Conservation (phyloP, 306 rosid species). For the Prunus salicina region DNA sequence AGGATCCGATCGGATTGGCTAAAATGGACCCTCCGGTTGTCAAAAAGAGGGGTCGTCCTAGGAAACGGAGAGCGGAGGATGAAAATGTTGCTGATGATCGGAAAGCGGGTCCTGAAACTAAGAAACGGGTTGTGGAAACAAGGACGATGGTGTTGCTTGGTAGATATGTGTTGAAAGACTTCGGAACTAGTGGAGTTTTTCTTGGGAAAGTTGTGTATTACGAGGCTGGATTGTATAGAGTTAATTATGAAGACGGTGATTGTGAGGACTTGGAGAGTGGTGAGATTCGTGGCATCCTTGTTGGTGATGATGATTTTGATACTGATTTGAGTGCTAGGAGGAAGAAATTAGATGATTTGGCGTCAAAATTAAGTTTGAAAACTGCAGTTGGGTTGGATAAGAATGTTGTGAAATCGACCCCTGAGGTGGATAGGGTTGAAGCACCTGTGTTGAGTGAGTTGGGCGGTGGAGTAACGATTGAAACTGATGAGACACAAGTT, state of each 20-base stretch:
- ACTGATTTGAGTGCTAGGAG: conserved; percentile 38
- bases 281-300: conserved; percentile 60
- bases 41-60: conserved; percentile 88
- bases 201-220: conserved; percentile 76
- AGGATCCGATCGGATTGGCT: conserved; percentile 14
- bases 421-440: conserved; percentile 30
- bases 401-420: conserved; percentile 7
- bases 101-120: conserved; percentile 37
- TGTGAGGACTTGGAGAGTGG: conserved; percentile 79
- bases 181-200: conserved; percentile 51
- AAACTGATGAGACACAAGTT: conserved; percentile 26
- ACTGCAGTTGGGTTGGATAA: conserved; percentile 1
- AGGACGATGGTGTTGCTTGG: conserved; percentile 58
- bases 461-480: conserved; percentile 21
- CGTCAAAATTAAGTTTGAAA: conserved; percentile 17
- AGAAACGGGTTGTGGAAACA: conserved; percentile 40
- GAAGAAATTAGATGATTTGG: conserved; percentile 45
- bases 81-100: conserved; percentile 31
- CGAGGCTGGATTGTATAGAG: conserved; percentile 63
- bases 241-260: conserved; percentile 82
- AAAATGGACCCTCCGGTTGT: conserved; percentile 64
- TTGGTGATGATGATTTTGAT: conserved; percentile 40
- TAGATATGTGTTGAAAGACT: conserved; percentile 63
- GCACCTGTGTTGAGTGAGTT: conserved; percentile 34
- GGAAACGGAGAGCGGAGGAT: conserved; percentile 62